Base-by-base conservation (phyloP, 495 filamentous ascomycete species). In the Aspergillus conjunctus region DNA sequence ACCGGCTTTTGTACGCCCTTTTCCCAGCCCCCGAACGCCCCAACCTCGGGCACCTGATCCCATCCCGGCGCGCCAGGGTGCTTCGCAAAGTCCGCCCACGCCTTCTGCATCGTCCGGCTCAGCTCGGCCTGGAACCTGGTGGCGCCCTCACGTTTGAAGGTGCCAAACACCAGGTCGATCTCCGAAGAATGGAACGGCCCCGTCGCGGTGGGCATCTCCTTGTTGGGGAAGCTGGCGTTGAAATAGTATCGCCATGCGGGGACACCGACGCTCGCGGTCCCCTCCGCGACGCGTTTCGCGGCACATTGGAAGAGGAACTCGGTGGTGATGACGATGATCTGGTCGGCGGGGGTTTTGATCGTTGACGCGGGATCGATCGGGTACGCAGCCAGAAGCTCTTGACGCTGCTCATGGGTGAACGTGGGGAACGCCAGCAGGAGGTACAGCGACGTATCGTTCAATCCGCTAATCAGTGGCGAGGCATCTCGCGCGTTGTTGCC, bases 151-250 rank as follows among this genome's bases (percentile, higher is more conserved):
- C 26, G n/a, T 9, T 33, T 21, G 33, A 70, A 73, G 1, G 70
- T 75, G 10, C 71, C 63, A 58, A 77, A 77, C 0, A 72, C 70
- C 14, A 68, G 55, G 0, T 33, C 37, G n/a, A 77, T 63, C 52
- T 77, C 74, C 2, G 61, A 50, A 5, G 55, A 46, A 48, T 75
- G 73, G 45, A 66, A 75, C 8, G 66, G 73, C 3, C 69, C 67
- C 34, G 33, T 58, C 1, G 54, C 65, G 1, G 46, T 21, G 14
- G 31, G 53, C 7, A 59, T 50, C 56, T 70, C 56, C 7, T 31
- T 61, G 59, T 74, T 76, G 1, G 71, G 68, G 49, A 76, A 76
- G 22, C 64, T 65, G 12, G 68, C 66, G 54, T 76, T 76, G 62
- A 67, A 76, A 41, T 59, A 66, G 61, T 73, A 74, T 21, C 68